A percentile compares a stretch with the other conserved stretches of the same genome.
Conservation (phyloP, 2,329 filamentous ascomycete species). For the Tolypocladium inflatum region DNA sequence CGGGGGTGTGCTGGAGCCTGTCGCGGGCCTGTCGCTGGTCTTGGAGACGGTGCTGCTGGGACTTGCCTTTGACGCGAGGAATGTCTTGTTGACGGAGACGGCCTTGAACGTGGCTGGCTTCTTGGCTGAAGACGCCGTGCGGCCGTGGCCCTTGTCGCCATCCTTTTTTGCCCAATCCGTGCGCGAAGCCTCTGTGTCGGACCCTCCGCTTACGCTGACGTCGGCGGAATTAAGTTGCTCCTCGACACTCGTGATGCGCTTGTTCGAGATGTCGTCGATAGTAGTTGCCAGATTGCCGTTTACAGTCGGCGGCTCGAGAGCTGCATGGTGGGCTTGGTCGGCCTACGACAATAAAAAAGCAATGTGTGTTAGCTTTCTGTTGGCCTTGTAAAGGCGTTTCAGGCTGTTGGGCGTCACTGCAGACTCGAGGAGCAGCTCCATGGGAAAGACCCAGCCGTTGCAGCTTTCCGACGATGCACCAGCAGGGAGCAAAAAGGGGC, state of each 20-base stretch:
- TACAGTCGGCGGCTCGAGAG: slow-evolving; percentile 30
- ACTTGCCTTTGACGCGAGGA: slow-evolving; percentile 61
- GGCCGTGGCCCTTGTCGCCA: slow-evolving; percentile 49
- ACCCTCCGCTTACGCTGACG: slow-evolving; percentile 63
- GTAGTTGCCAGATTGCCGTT: slow-evolving; percentile 35
- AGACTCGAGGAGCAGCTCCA: background rate
- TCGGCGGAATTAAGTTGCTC: slow-evolving; percentile 52
- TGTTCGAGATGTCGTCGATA: slow-evolving; percentile 44
- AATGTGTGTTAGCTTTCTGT: slow-evolving; percentile 15
- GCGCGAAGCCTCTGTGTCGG: slow-evolving; percentile 65
- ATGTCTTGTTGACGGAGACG: slow-evolving; percentile 77
- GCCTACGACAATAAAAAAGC: slow-evolving; percentile 6
- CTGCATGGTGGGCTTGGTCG: slow-evolving; percentile 38
- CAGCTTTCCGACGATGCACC: background rate
- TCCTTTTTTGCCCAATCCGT: slow-evolving; percentile 45
- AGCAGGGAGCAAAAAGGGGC: background rate
- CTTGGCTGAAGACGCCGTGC: slow-evolving; percentile 52
- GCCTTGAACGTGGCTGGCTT: slow-evolving; percentile 75
- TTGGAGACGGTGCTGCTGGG: slow-evolving; percentile 36
- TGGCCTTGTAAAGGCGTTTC: background rate
- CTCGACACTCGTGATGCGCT: slow-evolving; percentile 48
- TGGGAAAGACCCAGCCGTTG: background rate
- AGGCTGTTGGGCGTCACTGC: background rate
- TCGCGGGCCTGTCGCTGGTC: slow-evolving; percentile 37
- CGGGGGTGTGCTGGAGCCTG: slow-evolving; percentile 36